phyloP scores from a whole-genome alignment of 2,329 filamentous ascomycete genomes.

The Apiospora hydei region DNA sequence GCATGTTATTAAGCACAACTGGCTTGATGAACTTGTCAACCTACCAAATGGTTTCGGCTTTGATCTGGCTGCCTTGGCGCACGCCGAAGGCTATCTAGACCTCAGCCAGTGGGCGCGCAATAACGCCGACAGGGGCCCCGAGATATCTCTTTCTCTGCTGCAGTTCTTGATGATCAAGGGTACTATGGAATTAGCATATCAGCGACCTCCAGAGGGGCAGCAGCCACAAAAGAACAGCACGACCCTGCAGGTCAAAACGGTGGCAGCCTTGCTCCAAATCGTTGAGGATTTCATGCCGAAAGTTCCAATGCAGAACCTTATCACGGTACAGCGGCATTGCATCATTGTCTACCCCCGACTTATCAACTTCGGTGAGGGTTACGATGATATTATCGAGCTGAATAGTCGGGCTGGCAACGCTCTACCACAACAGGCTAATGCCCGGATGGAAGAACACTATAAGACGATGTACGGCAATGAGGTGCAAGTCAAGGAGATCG shows the following conservation, averaged over 20 bases:
- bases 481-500: conserved; percentile 83
- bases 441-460: conserved; percentile 96
- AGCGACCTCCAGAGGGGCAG: conserved; percentile 71
- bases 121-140: conserved; percentile 69
- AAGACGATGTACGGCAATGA: conserved; percentile 98
- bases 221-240: conserved; percentile 67
- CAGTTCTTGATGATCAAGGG: conserved; percentile 89
- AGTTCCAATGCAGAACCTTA: conserved; percentile 70
- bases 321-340: conserved; percentile 83
- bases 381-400: conserved; percentile 87
- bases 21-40: conserved; percentile 82
- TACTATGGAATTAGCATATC: conserved; percentile 77
- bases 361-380: conserved; percentile 95
- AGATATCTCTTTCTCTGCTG: conserved; percentile 74
- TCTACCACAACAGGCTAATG: conserved; percentile 79
- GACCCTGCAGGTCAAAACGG: conserved; percentile 83
- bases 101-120: conserved; percentile 81
- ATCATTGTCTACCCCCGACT: conserved; percentile 92
- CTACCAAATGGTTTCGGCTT: conserved; percentile 85
- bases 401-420: conserved; percentile 85
- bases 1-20: conserved; percentile 80
- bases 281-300: conserved; percentile 74
- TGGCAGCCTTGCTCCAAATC: conserved; percentile 80
- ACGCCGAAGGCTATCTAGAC: conserved; percentile 81
- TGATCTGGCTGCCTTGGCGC: conserved; percentile 85